Conservation (phyloP, 2,329 filamentous ascomycete species). For the Ceratocystis cacaofunesta region DNA sequence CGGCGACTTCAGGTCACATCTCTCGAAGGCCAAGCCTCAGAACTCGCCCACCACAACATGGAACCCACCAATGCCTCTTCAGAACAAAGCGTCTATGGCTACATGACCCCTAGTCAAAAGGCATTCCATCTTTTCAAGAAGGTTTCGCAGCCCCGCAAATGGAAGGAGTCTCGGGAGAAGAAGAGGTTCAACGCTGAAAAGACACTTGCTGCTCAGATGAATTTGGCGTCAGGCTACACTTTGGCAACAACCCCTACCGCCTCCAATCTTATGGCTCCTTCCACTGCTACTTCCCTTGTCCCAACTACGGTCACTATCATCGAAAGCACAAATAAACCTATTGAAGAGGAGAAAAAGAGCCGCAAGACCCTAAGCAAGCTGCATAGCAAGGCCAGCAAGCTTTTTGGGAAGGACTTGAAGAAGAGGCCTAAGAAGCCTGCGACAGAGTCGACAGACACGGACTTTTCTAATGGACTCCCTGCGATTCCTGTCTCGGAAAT, state of each 20-base stretch:
- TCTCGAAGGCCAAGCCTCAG: slow-evolving; percentile 14
- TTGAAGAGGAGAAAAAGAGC: slow-evolving; percentile 3
- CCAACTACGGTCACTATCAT: slow-evolving; percentile 11
- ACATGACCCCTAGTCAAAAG: slow-evolving; percentile 17
- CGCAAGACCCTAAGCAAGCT: slow-evolving; percentile 5
- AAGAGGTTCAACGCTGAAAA: slow-evolving; percentile 13
- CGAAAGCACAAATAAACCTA: slow-evolving; percentile 5
- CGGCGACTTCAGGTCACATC: slow-evolving; percentile 12
- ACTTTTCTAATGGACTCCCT: slow-evolving; percentile 12
- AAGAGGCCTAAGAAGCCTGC: slow-evolving; percentile 9
- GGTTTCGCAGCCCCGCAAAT: slow-evolving; percentile 14
- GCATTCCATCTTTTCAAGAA: slow-evolving; percentile 15
- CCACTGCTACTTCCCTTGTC: neutral
- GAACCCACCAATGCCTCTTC: slow-evolving; percentile 15
- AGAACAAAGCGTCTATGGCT: slow-evolving; percentile 15
- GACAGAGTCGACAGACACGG: neutral
- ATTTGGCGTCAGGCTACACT: slow-evolving; percentile 10
- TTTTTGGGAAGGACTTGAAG: slow-evolving; percentile 11
- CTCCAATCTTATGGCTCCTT: neutral
- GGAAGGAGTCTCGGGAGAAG: slow-evolving; percentile 13
- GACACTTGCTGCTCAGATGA: slow-evolving; percentile 8
- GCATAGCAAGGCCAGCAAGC: slow-evolving; percentile 11
- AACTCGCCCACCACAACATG: slow-evolving; percentile 14
- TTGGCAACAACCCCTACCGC: neutral
- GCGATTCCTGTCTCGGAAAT: slow-evolving; percentile 10